Percentiles rank a stretch among this genome's conserved stretches.
These are phyloP conservation scores for Pugionium cornutum DNA, from an alignment of 345 rosid genomes.

Conservation along the genomic window DNA sequence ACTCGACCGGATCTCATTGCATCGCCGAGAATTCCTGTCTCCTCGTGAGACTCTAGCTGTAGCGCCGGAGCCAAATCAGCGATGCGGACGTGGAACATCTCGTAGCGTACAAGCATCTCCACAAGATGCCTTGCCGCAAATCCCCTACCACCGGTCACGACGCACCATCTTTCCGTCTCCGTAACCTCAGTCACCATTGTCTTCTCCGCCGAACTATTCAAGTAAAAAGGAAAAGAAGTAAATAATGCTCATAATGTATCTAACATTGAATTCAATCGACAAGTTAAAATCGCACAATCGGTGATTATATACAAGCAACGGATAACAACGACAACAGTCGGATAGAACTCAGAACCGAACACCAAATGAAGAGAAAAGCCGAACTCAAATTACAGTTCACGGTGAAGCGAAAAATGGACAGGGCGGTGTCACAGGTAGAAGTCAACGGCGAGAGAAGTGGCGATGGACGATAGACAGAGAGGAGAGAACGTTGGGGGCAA, in stretches of 20 bases:
- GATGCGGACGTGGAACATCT: slow-evolving; percentile 60
- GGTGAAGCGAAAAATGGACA: neutral
- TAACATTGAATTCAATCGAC: neutral
- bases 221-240: neutral
- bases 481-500: neutral
- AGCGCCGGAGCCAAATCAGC: slow-evolving; percentile 69
- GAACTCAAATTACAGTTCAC: neutral
- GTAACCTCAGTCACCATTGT: slow-evolving; percentile 41
- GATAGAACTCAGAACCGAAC: neutral
- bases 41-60: slow-evolving; percentile 57
- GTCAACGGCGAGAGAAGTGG: slow-evolving; percentile 27
- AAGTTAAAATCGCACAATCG: neutral
- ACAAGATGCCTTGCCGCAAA: slow-evolving; percentile 88
- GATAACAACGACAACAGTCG: neutral
- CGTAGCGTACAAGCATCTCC: slow-evolving; percentile 65
- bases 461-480: slow-evolving; percentile 2
- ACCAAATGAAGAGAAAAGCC: neutral
- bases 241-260: neutral
- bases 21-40: slow-evolving; percentile 60
- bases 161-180: slow-evolving; percentile 65
- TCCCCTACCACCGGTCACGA: slow-evolving; percentile 93
- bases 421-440: neutral
- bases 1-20: slow-evolving; percentile 72
- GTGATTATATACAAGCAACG: neutral
- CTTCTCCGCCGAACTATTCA: slow-evolving; percentile 16